Percentiles rank a stretch among this genome's conserved stretches.
phyloP scores from a whole-genome alignment of 208 protist genomes.

The Leishmania mexicana region DNA sequence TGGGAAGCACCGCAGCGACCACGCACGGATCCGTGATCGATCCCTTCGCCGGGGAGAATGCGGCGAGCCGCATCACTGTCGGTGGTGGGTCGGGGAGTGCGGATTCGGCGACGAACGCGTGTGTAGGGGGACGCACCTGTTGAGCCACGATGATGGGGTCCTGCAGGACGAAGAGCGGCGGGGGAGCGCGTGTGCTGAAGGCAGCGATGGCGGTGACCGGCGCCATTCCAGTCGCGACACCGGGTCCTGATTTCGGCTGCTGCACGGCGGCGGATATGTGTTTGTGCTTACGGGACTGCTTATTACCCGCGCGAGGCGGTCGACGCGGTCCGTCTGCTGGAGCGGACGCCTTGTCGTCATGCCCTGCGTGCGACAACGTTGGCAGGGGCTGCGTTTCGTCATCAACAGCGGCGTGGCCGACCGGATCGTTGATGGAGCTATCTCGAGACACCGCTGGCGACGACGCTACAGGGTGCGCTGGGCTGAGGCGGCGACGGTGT shows the following conservation, averaged over 20 bases:
- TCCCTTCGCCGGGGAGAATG: background rate
- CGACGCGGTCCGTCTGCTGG: background rate
- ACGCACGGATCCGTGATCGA: constrained; percentile 1
- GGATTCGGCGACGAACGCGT: background rate
- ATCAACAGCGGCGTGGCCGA: background rate
- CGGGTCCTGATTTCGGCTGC: background rate
- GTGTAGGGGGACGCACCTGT: background rate
- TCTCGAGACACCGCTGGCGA: constrained; percentile 3
- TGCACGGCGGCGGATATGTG: no score
- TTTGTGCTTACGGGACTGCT: background rate
- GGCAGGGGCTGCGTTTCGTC: background rate
- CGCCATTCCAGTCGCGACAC: background rate
- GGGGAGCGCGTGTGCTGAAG: background rate
- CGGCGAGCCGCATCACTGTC: background rate
- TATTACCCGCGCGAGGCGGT: background rate
- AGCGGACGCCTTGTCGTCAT: background rate
- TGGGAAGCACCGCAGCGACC: background rate
- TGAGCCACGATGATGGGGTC: background rate
- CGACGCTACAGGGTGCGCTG: constrained; percentile 1
- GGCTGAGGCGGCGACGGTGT: constrained; percentile 4
- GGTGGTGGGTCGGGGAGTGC: background rate
- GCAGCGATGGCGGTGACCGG: background rate
- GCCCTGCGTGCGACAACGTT: background rate
- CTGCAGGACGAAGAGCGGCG: background rate
- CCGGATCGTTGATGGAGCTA: constrained; percentile 2